These are phyloP conservation scores for Xylariaceae sp. DNA, from an alignment of 2,329 filamentous ascomycete species.

Conservation along the genomic window DNA sequence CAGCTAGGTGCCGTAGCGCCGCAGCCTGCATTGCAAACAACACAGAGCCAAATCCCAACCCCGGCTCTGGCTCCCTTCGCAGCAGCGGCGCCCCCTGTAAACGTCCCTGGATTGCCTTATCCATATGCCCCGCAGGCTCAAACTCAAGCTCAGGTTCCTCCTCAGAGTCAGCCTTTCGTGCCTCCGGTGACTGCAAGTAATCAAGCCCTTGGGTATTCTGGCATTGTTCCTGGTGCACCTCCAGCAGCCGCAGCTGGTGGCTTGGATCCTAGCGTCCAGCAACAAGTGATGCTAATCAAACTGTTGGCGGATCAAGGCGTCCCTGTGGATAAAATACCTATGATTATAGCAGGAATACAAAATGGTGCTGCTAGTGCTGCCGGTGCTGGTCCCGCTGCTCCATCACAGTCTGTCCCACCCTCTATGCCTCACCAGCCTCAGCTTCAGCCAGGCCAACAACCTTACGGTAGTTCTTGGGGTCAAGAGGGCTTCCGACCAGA, in stretches of 20 bases:
- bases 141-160: slow-evolving; percentile 46
- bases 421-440: slow-evolving; percentile 44
- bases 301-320: slow-evolving; percentile 77
- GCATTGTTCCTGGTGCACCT: slow-evolving; percentile 45
- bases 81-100: slow-evolving; percentile 64
- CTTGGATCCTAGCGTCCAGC: slow-evolving; percentile 65
- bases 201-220: slow-evolving; percentile 46
- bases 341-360: slow-evolving; percentile 61
- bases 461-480: slow-evolving; percentile 48
- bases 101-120: slow-evolving; percentile 55
- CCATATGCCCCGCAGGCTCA: slow-evolving; percentile 53
- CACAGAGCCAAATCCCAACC: slow-evolving; percentile 41
- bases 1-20: slow-evolving; percentile 33
- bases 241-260: slow-evolving; percentile 45
- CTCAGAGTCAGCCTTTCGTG: slow-evolving; percentile 42
- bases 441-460: slow-evolving; percentile 48
- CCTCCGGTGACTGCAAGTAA: slow-evolving; percentile 46
- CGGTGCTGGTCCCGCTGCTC: slow-evolving; percentile 43
- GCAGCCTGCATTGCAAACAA: slow-evolving; percentile 34
- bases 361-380: slow-evolving; percentile 44
- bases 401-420: slow-evolving; percentile 34
- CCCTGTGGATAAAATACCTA: slow-evolving; percentile 76
- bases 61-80: slow-evolving; percentile 48
- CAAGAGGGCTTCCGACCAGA: slow-evolving; percentile 48
- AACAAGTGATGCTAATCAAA: slow-evolving; percentile 78